Conservation (phyloP, 805 yeast species). For the Sugiyamaella lignohabitans region DNA sequence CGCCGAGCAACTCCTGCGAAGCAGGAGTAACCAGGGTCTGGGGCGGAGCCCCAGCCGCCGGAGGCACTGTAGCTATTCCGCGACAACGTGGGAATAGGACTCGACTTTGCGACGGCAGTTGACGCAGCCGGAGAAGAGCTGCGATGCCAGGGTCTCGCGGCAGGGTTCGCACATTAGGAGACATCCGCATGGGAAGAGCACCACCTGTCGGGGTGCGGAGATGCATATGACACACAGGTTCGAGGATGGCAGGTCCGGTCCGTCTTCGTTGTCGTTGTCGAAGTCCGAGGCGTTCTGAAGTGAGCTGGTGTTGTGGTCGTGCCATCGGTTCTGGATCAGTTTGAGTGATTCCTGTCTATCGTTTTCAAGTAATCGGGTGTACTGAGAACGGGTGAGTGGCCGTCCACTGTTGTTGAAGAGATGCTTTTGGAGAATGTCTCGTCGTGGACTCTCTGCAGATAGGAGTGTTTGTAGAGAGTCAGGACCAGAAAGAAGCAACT, state of each 20-base stretch:
- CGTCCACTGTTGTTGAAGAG: background rate
- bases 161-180: constrained; percentile 1
- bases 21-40: background rate
- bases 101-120: background rate
- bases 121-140: background rate
- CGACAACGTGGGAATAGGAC: background rate
- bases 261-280: background rate
- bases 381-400: background rate
- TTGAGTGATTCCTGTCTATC: background rate
- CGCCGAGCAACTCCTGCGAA: too few relatives aligned
- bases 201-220: background rate
- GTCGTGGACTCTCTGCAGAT: background rate
- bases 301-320: background rate
- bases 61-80: background rate
- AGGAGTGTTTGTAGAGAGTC: background rate
- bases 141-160: background rate
- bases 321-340: background rate
- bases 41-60: constrained; percentile 1
- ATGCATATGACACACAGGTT: background rate
- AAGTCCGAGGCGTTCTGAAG: too few relatives aligned
- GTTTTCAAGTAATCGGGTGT: background rate
- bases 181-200: background rate
- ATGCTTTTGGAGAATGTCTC: background rate
- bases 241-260: background rate
- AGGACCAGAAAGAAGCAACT: background rate